Evolutionary conservation across 805 yeast genomes (phyloP).

Genomic region (Kockiozyma suomiensis): DNA sequence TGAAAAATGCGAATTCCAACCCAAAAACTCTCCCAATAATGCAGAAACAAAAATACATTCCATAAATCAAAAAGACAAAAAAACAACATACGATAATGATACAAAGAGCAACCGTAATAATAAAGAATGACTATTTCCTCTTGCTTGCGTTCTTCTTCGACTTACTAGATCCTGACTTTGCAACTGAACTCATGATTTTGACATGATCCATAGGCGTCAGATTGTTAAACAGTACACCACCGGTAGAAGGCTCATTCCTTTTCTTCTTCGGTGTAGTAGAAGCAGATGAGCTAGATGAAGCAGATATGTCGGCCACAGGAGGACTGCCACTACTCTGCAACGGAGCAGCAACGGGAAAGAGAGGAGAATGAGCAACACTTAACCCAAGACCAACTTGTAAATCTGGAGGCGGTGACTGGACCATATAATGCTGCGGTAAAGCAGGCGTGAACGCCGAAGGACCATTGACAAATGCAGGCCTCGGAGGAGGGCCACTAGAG

Average conservation of each 20-base stretch:
- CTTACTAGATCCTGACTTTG: slow-evolving; percentile 21
- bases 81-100: neutral
- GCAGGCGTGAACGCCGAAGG: neutral
- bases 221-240: slow-evolving; percentile 12
- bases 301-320: neutral
- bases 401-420: neutral
- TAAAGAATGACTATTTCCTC: neutral
- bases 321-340: neutral
- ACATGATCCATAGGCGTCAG: slow-evolving; percentile 22
- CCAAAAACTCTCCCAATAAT: neutral
- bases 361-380: slow-evolving; percentile 1
- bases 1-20: neutral
- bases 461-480: neutral
- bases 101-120: neutral
- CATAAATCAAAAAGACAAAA: neutral
- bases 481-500: neutral
- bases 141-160: slow-evolving; percentile 9
- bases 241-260: neutral
- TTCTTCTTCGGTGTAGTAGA: neutral
- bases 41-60: neutral
- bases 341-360: neutral
- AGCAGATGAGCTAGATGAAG: neutral
- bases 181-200: slow-evolving; percentile 23
- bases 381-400: slow-evolving; percentile 4
- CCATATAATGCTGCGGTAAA: neutral